phyloP scores from a whole-genome alignment of 1,139 yeast species.

The Yamadazyma blattariae region DNA sequence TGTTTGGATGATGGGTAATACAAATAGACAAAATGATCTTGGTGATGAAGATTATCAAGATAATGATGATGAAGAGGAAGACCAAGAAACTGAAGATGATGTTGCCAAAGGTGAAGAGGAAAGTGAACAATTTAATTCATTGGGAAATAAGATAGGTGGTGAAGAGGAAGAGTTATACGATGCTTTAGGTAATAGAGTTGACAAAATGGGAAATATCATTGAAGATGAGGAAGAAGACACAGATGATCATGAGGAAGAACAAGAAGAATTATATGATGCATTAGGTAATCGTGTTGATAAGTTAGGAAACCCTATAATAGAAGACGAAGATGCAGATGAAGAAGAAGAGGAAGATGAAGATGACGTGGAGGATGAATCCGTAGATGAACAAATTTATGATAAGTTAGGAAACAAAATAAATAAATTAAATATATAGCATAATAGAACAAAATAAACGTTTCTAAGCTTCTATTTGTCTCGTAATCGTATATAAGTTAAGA shows the following conservation, averaged over 20 bases:
- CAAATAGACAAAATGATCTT: slow-evolving; percentile 41
- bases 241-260: slow-evolving; percentile 4
- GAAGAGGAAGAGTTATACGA: slow-evolving; percentile 6
- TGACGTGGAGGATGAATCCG: not conserved
- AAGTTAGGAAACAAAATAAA: not conserved
- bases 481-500: too few species aligned
- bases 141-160: slow-evolving; percentile 6
- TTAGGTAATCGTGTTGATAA: slow-evolving; percentile 8
- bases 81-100: slow-evolving; percentile 9
- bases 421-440: not conserved
- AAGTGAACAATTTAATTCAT: slow-evolving; percentile 5
- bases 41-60: slow-evolving; percentile 10
- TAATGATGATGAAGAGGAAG: slow-evolving; percentile 14
- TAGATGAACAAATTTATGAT: not conserved
- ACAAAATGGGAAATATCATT: not conserved
- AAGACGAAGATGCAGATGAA: slow-evolving; percentile 4
- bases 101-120: slow-evolving; percentile 5
- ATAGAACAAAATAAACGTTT: too few species aligned
- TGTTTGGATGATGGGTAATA: slow-evolving; percentile 78
- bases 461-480: too few species aligned
- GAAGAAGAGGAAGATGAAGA: slow-evolving; percentile 6
- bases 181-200: slow-evolving; percentile 6
- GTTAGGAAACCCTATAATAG: slow-evolving; percentile 5
- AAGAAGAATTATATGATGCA: slow-evolving; percentile 9
- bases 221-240: slow-evolving; percentile 1